phyloP scores from a whole-genome alignment of 169 alveolate species.

The Plasmodium fragile region DNA sequence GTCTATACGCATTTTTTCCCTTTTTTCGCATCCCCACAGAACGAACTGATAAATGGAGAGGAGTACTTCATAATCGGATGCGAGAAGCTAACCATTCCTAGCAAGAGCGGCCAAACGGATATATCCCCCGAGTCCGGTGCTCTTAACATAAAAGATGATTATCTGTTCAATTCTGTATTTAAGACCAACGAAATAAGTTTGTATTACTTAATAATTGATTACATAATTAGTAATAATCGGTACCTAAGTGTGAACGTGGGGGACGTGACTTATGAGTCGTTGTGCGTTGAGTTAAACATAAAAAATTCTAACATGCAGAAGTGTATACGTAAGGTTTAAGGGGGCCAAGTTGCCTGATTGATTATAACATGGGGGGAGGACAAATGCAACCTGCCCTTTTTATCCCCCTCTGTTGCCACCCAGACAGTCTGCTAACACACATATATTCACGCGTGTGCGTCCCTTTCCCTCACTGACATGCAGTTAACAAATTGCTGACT shows the following conservation, averaged over 20 bases:
- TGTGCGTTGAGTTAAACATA: slow-evolving; percentile 50
- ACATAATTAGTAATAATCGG: slow-evolving; percentile 45
- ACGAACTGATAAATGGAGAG: slow-evolving; percentile 67
- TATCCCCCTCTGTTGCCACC: not conserved
- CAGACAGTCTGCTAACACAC: not conserved
- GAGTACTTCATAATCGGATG: slow-evolving; percentile 52
- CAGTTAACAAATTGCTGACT: slow-evolving; percentile 30
- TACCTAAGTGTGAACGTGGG: slow-evolving; percentile 32
- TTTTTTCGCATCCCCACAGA: slow-evolving; percentile 8
- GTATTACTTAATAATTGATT: slow-evolving; percentile 49
- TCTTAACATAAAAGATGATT: slow-evolving; percentile 35
- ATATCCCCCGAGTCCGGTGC: not conserved
- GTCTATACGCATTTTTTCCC: not conserved
- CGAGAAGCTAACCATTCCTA: slow-evolving; percentile 22
- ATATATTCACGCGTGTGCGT: not conserved
- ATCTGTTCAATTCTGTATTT: slow-evolving; percentile 52
- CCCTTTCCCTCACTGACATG: not conserved
- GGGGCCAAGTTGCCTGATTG: not conserved
- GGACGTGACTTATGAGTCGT: slow-evolving; percentile 44
- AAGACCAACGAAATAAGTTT: slow-evolving; percentile 67
- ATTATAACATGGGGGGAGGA: not conserved
- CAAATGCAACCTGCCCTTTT: not conserved
- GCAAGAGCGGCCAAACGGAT: not conserved
- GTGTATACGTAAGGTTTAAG: slow-evolving; percentile 32
- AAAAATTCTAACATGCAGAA: slow-evolving; percentile 43